These are phyloP conservation scores for Amanita muscaria DNA, from an alignment of 768 basidiomycete species.

Conservation along the genomic window DNA sequence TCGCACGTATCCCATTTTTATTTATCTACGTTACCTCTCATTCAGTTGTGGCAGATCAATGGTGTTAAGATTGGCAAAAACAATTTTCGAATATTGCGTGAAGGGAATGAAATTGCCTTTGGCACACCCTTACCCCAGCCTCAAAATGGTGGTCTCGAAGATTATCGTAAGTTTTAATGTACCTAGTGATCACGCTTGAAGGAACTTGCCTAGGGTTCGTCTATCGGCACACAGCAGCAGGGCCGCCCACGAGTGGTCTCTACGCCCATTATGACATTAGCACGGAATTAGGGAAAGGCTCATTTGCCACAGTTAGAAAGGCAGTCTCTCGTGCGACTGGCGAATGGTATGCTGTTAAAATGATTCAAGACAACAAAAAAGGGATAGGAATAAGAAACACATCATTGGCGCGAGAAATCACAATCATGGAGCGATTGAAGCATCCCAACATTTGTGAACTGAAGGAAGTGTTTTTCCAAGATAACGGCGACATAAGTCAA, in stretches of 20 bases:
- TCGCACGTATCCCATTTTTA: slow-evolving; percentile 31
- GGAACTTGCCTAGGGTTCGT: slow-evolving; percentile 46
- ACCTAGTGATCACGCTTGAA: not conserved
- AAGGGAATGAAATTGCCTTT: slow-evolving; percentile 85
- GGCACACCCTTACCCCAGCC: slow-evolving; percentile 47
- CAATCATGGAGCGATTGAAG: slow-evolving; percentile 65
- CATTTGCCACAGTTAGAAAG: slow-evolving; percentile 86
- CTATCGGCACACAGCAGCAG: slow-evolving; percentile 54
- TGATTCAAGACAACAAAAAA: slow-evolving; percentile 53
- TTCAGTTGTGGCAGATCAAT: slow-evolving; percentile 44
- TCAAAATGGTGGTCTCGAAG: slow-evolving; percentile 43
- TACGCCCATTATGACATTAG: slow-evolving; percentile 60
- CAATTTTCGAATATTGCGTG: slow-evolving; percentile 46
- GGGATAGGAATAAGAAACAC: slow-evolving; percentile 22
- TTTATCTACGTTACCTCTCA: not conserved
- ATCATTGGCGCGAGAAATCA: slow-evolving; percentile 61
- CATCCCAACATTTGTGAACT: slow-evolving; percentile 81
- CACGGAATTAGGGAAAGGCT: slow-evolving; percentile 76
- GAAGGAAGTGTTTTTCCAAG: slow-evolving; percentile 67
- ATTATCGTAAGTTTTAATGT: slow-evolving; percentile 52
- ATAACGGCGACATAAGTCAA: slow-evolving; percentile 50
- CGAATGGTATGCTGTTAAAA: slow-evolving; percentile 79
- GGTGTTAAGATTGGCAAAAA: slow-evolving; percentile 53
- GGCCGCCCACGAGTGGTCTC: slow-evolving; percentile 41
- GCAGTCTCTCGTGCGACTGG: slow-evolving; percentile 68